A percentile compares a stretch with the other conserved stretches of the same genome.
Conservation (phyloP, 768 basidiomycete species). For the Sarcomyxa edulis region DNA sequence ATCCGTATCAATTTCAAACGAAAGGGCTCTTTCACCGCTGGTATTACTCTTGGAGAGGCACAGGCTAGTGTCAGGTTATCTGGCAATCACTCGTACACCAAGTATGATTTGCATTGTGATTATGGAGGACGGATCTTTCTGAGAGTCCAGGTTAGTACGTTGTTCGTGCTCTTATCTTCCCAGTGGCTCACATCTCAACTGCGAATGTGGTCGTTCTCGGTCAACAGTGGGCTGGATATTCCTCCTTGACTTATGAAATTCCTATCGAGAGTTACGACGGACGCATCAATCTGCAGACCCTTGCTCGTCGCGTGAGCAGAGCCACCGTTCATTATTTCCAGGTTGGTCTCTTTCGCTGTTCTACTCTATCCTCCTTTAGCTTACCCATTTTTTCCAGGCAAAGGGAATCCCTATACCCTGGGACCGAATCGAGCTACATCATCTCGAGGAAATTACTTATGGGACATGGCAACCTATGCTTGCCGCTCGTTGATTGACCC, state of each 20-base stretch:
- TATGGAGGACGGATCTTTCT: slow-evolving; percentile 52
- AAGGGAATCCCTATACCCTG: slow-evolving; percentile 66
- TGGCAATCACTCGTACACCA: slow-evolving; percentile 54
- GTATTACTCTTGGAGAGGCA: slow-evolving; percentile 65
- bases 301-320: slow-evolving; percentile 63
- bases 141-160: slow-evolving; percentile 54
- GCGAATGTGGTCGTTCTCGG: too few species aligned
- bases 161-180: slow-evolving; percentile 1
- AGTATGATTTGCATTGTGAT: slow-evolving; percentile 65
- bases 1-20: slow-evolving; percentile 67
- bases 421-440: slow-evolving; percentile 65
- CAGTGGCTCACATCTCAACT: slow-evolving; percentile 2
- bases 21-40: slow-evolving; percentile 60
- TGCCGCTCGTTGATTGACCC: slow-evolving; percentile 29
- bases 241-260: slow-evolving; percentile 68
- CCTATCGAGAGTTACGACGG: slow-evolving; percentile 65
- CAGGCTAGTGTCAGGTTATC: slow-evolving; percentile 60
- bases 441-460: slow-evolving; percentile 62
- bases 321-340: slow-evolving; percentile 74
- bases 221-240: slow-evolving; percentile 63
- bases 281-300: slow-evolving; percentile 58
- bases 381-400: slow-evolving; percentile 33
- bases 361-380: slow-evolving; percentile 4
- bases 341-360: slow-evolving; percentile 28
- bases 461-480: slow-evolving; percentile 76